Percentiles rank a stretch among this genome's conserved stretches.
Conservation (phyloP, 768 basidiomycete species). For the Termitomyces sp. region DNA sequence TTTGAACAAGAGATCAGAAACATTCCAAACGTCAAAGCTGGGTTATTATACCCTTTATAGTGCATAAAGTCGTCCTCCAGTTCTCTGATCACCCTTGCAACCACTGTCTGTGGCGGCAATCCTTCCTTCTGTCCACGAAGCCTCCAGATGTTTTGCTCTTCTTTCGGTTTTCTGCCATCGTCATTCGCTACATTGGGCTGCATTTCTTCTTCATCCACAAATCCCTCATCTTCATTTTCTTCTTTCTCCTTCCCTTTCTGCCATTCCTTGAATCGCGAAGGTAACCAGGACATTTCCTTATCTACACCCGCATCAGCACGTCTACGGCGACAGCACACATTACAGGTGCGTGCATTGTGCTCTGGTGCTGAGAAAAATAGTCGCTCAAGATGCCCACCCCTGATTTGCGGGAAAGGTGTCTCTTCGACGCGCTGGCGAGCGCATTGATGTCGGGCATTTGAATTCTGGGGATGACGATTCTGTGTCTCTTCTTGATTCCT, state of each 20-base stretch:
- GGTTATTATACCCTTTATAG: constrained; percentile 75
- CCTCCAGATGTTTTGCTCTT: constrained; percentile 22
- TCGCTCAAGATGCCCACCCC: constrained; percentile 69
- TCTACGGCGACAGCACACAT: constrained; percentile 52
- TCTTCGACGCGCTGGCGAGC: constrained; percentile 15
- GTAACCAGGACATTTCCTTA: constrained; percentile 15
- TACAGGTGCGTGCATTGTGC: constrained; percentile 67
- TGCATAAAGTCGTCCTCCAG: constrained; percentile 94
- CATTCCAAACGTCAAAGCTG: not conserved
- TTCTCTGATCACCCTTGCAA: constrained; percentile 76
- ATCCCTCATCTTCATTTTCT: constrained; percentile 41
- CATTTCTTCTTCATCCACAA: constrained; percentile 29
- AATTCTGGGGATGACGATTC: constrained; percentile 4
- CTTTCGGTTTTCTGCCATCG: constrained; percentile 27
- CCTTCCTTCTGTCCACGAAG: constrained; percentile 27
- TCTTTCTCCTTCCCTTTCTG: not conserved
- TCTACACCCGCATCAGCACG: constrained; percentile 4
- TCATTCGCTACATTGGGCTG: constrained; percentile 1
- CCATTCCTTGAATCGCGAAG: constrained; percentile 14
- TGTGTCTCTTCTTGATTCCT: not conserved
- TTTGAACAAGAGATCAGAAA: constrained; percentile 1
- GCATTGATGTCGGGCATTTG: not conserved
- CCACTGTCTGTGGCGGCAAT: constrained; percentile 83
- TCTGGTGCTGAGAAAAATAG: constrained; percentile 78
- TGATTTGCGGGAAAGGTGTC: constrained; percentile 78